Evolutionary conservation across 2,329 filamentous ascomycete genomes (phyloP), one percentile per base, ranked within the genome.

Genomic region (Neurospora sp.): DNA sequence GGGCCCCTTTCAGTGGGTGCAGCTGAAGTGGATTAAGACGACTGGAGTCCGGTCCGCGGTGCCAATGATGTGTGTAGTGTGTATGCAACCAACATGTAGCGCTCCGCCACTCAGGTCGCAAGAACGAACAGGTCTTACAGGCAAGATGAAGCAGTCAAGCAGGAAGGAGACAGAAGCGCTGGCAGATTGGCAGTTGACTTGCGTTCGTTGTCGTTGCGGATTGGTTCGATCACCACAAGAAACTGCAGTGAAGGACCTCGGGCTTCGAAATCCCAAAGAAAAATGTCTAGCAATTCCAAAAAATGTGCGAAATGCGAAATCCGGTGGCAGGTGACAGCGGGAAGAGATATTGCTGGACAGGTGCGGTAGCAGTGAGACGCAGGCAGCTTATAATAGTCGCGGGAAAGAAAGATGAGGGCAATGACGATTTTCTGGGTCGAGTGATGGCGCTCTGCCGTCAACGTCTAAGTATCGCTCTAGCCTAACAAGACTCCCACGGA

Each of bases 381-480:
- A 62, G 28, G 15, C 28, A 62, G 52, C 52, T 62, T 62, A 62
- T 62, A 36, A 62, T 17, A 62, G 6, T 62, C 28, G 52, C 28
- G 52, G 38, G 41, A 52, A 57, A 37, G 37, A 23, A 65, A 65
- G 46, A 66, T 36, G 41, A 41, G 39, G 43, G 40, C 68, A 69
- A 69, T 69, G 62, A 69, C 68, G 65, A 69, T 62, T 62, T 62
- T 62, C 52, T 62, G 52, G 52, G 52, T 62, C 52, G 52, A 62
- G 52, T 62, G 28, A 62, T 62, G 52, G 52, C 15, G 52, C 15
- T 62, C 52, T 62, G 52, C 28, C 52, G 52, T 62, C 28, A 62
- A 62, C 15, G 38, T 39, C 38, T 1, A 52, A 36, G 52, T 62
- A 62, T n/a, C 52, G 15, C 15, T 62, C 52, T 62, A 62, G 52